Conservation (phyloP, 164 flowering plant species). For the Macadamia integrifolia region DNA sequence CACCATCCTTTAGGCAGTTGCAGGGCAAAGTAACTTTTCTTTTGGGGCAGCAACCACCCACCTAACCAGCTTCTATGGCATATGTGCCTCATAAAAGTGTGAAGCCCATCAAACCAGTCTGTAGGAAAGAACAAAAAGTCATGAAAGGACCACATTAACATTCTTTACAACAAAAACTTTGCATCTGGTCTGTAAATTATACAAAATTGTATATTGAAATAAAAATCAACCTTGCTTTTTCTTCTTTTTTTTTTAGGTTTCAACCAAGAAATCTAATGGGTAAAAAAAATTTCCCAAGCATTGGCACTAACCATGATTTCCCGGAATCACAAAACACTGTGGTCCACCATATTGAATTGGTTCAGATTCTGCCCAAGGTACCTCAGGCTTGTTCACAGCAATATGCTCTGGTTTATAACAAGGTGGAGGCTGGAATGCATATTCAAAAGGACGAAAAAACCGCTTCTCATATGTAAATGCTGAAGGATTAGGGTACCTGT, state of each 20-base stretch:
- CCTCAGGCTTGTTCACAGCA: slow-evolving; percentile 88
- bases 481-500: slow-evolving; percentile 98
- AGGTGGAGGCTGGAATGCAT: slow-evolving; percentile 94
- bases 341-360: slow-evolving; percentile 87
- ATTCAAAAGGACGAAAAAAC: slow-evolving; percentile 86
- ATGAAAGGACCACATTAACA: background rate
- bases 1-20: slow-evolving; percentile 97
- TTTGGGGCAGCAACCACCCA: slow-evolving; percentile 99
- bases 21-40: slow-evolving; percentile 96
- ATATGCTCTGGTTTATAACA: slow-evolving; percentile 84
- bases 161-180: background rate
- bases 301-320: slow-evolving; percentile 85
- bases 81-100: slow-evolving; percentile 92
- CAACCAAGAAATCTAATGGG: background rate
- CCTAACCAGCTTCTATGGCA: slow-evolving; percentile 99
- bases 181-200: background rate
- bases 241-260: background rate
- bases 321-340: slow-evolving; percentile 92
- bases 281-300: background rate
- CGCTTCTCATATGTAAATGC: slow-evolving; percentile 91
- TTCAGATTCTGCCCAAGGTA: slow-evolving; percentile 62
- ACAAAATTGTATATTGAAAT: background rate
- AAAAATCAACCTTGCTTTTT: background rate
- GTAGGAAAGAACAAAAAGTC: slow-evolving; percentile 12
- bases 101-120: slow-evolving; percentile 99